Evolutionary conservation across 176 grass and related monocot genomes (phyloP), one percentile per base, ranked within the genome.

Genomic region (Eleusine indica): DNA sequence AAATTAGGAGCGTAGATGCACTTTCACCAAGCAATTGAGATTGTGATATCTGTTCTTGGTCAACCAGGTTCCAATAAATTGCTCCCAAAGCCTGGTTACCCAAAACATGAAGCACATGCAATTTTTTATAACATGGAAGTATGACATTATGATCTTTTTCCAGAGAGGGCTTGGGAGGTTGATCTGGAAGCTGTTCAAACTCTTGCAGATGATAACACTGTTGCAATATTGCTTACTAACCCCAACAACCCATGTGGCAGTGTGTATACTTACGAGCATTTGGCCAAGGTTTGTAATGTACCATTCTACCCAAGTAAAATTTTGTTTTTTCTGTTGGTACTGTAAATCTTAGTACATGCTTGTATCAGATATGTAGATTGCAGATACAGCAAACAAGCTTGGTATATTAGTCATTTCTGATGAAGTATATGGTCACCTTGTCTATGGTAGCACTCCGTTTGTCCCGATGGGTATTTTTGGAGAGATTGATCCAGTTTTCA

Each of bases 201-300:
- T 75, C 83, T 96, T 47, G 80, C 83, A 25, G 88, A 96, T 82
- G 77, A 80, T 19, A 96, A 93, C 68, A 96, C 91, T 42, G 81
- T 88, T n/a, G 94, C 94, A 51, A 87, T 96, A 41, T 28, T 93
- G 40, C 35, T 91, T 68, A 83, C 90, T 73, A 93, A 96, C 53
- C 94, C 91, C 61, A 86, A 83, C 42, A 95, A 92, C 76, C 94
- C 90, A 68, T 93, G 88, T 78, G 94, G 94, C 32, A 89, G 62
- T 89, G 91, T 96, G 39, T 89, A 85, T 65, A 87, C 83, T 3
- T 77, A 89, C 25, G 43, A 91, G 49, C 91, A 93, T 77, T 62
- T 93, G 53, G 47, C 86, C 54, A 76, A 89, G 91, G 94, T 96
- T 38, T 42, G 65, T 77, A 60, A 69, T 22, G 16, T 53, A 44